Evolutionary conservation across 2,329 filamentous ascomycete species (phyloP), one percentile per base, ranked within the genome.

Genomic region (Pseudogymnoascus verrucosus): DNA sequence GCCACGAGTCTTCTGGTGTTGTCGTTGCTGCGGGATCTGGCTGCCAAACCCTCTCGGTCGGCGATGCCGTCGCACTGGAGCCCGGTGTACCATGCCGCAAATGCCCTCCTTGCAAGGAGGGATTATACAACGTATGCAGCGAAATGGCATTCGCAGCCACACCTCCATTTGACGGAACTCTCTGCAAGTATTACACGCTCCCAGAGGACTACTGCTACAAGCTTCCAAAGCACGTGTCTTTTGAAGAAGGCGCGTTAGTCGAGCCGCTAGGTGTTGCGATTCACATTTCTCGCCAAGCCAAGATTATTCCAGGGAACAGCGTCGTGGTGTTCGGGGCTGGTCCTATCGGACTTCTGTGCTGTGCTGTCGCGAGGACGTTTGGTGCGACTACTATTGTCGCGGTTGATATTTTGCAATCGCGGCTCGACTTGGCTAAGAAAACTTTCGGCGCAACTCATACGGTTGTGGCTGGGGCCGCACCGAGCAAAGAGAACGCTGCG

Each of bases 401-500:
- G 31, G 79, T 82, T 2, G 85, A 88, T 68, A 75, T 87, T 12
- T 81, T 84, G 65, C 76, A 78, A 26, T 80, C 80, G 2, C 83
- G 84, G n/a, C 78, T 87, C 60, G 74, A 80, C 65, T 85, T 85
- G 68, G 84, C 84, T 12, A 71, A 76, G 26, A 76, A 78, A 47
- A 80, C 80, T 23, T 84, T 85, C 65, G 89, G 64, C 79, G 82
- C 82, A 4, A 84, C 81, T 0, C 80, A 84, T 89, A 60, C 86
- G 87, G 0, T 92, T 89, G 74, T 83, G 86, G 51, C 26, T 83
- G 85, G 67, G 96, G 92, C 79, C 75, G 78, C 62, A 80, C 84
- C 71, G 96, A 92, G 80, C 89, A 90, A 69, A 80, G 83, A 60
- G 91, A 92, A 66, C 83, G 84, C 70, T 87, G 78, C 1, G 78